Conservation (phyloP, 1,139 yeast genomes). For the Blastobotrys raffinosifermentans region DNA sequence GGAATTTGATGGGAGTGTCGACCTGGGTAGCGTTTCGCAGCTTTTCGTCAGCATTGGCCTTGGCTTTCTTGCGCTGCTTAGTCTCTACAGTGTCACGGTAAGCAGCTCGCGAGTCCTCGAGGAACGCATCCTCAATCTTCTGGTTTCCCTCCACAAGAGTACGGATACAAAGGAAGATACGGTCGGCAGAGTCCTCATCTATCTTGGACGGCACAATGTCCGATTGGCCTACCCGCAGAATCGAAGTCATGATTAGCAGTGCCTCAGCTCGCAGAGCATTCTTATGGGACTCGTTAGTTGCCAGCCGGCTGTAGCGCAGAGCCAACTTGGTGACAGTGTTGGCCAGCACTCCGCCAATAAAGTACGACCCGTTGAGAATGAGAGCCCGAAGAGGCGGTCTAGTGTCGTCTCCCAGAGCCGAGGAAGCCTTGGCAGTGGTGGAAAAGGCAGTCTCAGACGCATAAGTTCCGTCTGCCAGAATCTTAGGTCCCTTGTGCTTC, state of each 20-base stretch:
- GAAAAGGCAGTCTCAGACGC: conserved; percentile 91
- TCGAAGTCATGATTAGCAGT: conserved; percentile 82
- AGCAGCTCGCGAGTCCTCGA: conserved; percentile 83
- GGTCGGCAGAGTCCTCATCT: conserved; percentile 93
- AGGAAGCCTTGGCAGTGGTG: conserved; percentile 30
- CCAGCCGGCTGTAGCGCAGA: conserved; percentile 62
- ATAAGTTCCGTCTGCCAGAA: conserved; percentile 96
- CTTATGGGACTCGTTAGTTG: conserved; percentile 45
- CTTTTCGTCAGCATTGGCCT: conserved; percentile 52
- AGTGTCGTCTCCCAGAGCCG: conserved; percentile 31
- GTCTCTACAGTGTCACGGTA: conserved; percentile 57
- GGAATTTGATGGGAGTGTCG: conserved; percentile 75
- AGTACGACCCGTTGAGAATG: conserved; percentile 82
- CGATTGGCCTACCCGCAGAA: conserved; percentile 86
- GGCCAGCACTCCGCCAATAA: conserved; percentile 81
- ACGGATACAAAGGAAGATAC: conserved; percentile 78
- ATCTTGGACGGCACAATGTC: conserved; percentile 66
- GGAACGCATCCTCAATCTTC: conserved; percentile 63
- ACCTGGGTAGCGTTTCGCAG: conserved; percentile 71
- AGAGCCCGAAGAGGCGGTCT: conserved; percentile 76
- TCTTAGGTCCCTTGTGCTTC: conserved; percentile 62
- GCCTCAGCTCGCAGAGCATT: conserved; percentile 96
- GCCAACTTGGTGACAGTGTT: conserved; percentile 86
- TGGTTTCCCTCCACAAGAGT: conserved; percentile 56
- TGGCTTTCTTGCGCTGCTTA: conserved; percentile 50